phyloP scores from a whole-genome alignment of 352 stramenopile genomes.

The Globisporangium nodosum region DNA sequence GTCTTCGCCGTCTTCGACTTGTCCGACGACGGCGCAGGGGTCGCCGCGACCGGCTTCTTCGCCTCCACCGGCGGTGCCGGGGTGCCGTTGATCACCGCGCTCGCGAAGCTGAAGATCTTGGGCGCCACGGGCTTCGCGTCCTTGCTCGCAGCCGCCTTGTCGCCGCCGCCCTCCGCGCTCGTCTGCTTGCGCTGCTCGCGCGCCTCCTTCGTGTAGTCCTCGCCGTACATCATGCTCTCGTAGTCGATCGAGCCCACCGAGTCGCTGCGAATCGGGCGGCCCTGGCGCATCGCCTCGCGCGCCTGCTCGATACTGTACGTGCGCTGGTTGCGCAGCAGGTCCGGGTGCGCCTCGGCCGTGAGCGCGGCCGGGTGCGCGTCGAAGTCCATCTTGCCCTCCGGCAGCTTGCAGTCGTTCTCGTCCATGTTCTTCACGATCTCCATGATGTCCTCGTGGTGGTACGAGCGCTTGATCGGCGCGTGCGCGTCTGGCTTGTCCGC shows the following conservation, averaged over 20 bases:
- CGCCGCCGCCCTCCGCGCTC: constrained; percentile 10
- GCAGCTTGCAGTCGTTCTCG: constrained; percentile 73
- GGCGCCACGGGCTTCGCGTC: constrained; percentile 9
- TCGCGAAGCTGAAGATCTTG: constrained; percentile 68
- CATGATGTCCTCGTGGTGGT: constrained; percentile 89
- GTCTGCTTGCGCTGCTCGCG: constrained; percentile 64
- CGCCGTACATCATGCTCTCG: constrained; percentile 88
- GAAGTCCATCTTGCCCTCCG: constrained; percentile 78
- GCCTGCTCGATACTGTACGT: constrained; percentile 92
- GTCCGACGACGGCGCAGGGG: constrained; percentile 14
- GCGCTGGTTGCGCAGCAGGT: constrained; percentile 87
- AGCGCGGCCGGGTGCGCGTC: constrained; percentile 70
- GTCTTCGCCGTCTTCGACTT: constrained; percentile 23
- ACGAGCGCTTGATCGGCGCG: constrained; percentile 61
- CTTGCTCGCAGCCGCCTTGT: constrained; percentile 1
- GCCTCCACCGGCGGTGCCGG: constrained; percentile 31
- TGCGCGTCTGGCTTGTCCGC: constrained; percentile 26
- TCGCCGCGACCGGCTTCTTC: constrained; percentile 36
- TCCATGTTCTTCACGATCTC: constrained; percentile 91
- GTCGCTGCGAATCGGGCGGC: constrained; percentile 83
- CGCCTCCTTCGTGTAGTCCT: constrained; percentile 86
- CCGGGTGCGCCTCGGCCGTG: constrained; percentile 72
- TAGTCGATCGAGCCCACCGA: constrained; percentile 86
- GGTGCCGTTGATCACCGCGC: constrained; percentile 74
- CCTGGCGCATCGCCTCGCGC: constrained; percentile 84